Evolutionary conservation across 148 eudicot species (phyloP).

Genomic region (Silene latifolia): DNA sequence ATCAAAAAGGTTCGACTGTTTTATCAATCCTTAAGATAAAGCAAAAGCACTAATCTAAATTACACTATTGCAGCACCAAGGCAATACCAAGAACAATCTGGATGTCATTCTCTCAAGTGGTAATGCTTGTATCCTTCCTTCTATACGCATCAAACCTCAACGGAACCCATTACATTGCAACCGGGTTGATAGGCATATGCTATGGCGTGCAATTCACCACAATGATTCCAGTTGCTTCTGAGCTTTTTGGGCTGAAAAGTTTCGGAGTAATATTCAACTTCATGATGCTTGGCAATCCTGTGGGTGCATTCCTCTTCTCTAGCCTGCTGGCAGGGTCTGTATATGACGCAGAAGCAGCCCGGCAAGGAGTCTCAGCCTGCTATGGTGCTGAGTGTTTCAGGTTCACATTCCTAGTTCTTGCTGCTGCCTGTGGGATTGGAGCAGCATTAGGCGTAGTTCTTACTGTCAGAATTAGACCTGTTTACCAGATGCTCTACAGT

Average conservation of each 20-base stretch:
- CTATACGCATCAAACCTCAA: constrained; percentile 66
- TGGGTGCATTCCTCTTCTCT: constrained; percentile 85
- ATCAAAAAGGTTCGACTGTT: neutral
- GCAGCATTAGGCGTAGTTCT: constrained; percentile 58
- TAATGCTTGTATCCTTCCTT: constrained; percentile 66
- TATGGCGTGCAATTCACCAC: constrained; percentile 84
- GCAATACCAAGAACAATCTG: constrained; percentile 79
- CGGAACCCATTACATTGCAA: constrained; percentile 76
- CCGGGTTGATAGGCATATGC: constrained; percentile 80
- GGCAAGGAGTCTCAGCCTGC: constrained; percentile 66
- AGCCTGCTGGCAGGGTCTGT: constrained; percentile 74
- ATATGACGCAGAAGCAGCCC: constrained; percentile 70
- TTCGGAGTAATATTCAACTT: constrained; percentile 91
- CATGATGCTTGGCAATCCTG: constrained; percentile 78
- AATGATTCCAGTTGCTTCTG: constrained; percentile 90
- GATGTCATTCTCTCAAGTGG: constrained; percentile 70
- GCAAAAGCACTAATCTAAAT: neutral
- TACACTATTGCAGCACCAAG: constrained; percentile 47
- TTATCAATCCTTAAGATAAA: neutral
- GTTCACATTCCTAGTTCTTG: constrained; percentile 74
- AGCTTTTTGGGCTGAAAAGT: constrained; percentile 80
- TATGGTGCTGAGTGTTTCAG: constrained; percentile 71
- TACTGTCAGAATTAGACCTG: constrained; percentile 72
- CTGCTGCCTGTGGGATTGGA: constrained; percentile 70
- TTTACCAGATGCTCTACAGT: constrained; percentile 82